These are phyloP conservation scores for Globisporangium spiculum DNA, from an alignment of 352 stramenopile species.

Conservation along the genomic window DNA sequence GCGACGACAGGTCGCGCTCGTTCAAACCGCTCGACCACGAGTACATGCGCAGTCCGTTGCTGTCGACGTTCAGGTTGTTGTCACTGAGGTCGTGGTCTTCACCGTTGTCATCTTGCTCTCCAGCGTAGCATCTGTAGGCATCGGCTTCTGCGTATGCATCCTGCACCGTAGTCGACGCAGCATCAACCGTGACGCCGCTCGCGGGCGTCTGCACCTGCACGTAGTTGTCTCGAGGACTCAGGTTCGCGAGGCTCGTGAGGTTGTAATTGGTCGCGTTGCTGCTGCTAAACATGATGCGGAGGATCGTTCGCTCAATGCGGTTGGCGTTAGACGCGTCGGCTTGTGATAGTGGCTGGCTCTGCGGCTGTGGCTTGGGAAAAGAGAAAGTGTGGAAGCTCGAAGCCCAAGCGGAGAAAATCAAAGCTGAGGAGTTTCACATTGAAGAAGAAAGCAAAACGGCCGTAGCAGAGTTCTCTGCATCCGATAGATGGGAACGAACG, in stretches of 20 bases:
- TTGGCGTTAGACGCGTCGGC: background rate
- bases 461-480: background rate
- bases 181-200: background rate
- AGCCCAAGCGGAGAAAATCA: background rate
- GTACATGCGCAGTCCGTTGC: slow-evolving; percentile 14
- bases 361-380: background rate
- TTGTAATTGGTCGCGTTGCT: slow-evolving; percentile 7
- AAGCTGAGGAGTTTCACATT: background rate
- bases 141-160: background rate
- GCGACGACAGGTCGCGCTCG: slow-evolving; percentile 4
- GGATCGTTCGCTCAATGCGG: background rate
- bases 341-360: background rate
- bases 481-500: no score
- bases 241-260: slow-evolving; percentile 8
- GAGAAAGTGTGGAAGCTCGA: background rate
- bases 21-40: slow-evolving; percentile 7
- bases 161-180: background rate
- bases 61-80: background rate
- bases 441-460: background rate
- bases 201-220: slow-evolving; percentile 7
- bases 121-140: background rate
- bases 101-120: background rate
- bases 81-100: background rate
- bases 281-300: background rate
- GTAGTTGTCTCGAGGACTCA: slow-evolving; percentile 11